Conservation (phyloP, 1,284 basidiomycete species). For the Ganoderma boninense region DNA sequence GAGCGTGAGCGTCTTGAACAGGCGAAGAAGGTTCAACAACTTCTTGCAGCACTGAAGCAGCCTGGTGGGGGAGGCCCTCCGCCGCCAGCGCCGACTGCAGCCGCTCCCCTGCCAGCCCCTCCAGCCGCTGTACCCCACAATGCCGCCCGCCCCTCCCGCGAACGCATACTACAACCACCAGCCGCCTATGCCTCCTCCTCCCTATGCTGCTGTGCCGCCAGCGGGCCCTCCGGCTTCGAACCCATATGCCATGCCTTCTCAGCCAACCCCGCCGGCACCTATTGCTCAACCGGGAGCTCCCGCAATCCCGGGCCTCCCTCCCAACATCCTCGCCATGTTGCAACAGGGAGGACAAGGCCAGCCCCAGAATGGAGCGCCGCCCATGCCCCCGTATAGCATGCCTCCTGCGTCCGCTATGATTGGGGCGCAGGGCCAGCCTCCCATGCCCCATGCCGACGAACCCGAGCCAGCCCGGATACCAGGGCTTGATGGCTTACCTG, state of each 20-base stretch:
- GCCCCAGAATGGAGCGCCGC: constrained; percentile 26
- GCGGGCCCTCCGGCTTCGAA: constrained; percentile 20
- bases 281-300: constrained; percentile 18
- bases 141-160: constrained; percentile 34
- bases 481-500: constrained; percentile 43
- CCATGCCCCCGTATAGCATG: constrained; percentile 39
- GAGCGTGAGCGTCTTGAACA: constrained; percentile 83
- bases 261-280: constrained; percentile 24
- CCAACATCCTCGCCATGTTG: constrained; percentile 41
- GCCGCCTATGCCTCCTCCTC: constrained; percentile 26
- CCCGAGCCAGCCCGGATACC: constrained; percentile 36
- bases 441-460: constrained; percentile 33
- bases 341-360: constrained; percentile 36
- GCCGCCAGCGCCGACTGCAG: constrained; percentile 36
- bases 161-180: constrained; percentile 33
- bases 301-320: constrained; percentile 33
- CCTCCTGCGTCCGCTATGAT: constrained; percentile 36
- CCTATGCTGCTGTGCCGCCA: constrained; percentile 23
- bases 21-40: constrained; percentile 83
- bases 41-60: constrained; percentile 81
- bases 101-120: constrained; percentile 45
- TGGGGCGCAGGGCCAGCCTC: constrained; percentile 30
- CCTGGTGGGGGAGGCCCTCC: constrained; percentile 49
- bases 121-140: constrained; percentile 40
- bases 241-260: constrained; percentile 30